phyloP scores from a whole-genome alignment of 257 asterid genomes.

The Thymus mandschuricus region DNA sequence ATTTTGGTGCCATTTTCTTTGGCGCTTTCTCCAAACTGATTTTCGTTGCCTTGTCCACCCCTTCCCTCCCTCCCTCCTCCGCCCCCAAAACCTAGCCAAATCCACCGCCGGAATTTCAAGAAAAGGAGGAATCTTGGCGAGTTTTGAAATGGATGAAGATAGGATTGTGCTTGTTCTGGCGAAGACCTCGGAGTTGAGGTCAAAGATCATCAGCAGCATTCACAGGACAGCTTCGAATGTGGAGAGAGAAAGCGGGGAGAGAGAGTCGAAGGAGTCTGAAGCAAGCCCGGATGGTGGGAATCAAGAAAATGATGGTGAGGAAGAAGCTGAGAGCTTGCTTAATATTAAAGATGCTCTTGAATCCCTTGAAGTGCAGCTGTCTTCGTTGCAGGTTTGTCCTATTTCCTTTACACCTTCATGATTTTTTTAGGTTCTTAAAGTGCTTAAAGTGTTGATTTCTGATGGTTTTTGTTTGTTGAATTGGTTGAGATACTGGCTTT shows the following conservation, averaged over 20 bases:
- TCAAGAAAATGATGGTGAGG: slow-evolving; percentile 38
- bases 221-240: slow-evolving; percentile 30
- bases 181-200: slow-evolving; percentile 52
- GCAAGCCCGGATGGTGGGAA: slow-evolving; percentile 28
- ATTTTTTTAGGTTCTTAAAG: not conserved
- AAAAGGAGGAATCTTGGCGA: not conserved
- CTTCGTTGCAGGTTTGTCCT: slow-evolving; percentile 62
- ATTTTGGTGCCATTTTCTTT: slow-evolving; percentile 32
- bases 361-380: slow-evolving; percentile 76
- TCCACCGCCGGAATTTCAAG: not conserved
- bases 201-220: slow-evolving; percentile 52
- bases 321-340: slow-evolving; percentile 63
- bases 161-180: slow-evolving; percentile 52
- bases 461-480: slow-evolving; percentile 26
- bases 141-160: slow-evolving; percentile 43
- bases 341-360: slow-evolving; percentile 79
- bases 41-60: slow-evolving; percentile 16
- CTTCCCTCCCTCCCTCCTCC: slow-evolving; percentile 14
- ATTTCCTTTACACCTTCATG: not conserved
- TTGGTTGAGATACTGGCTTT: slow-evolving; percentile 5
- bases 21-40: slow-evolving; percentile 38
- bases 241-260: slow-evolving; percentile 30
- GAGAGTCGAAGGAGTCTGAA: slow-evolving; percentile 26
- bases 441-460: not conserved
- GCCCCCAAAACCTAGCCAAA: slow-evolving; percentile 16